Percentiles rank a stretch among this genome's conserved stretches.
Evolutionary conservation across 2,329 filamentous ascomycete species (phyloP).

Genomic region (Claviceps digitariae): DNA sequence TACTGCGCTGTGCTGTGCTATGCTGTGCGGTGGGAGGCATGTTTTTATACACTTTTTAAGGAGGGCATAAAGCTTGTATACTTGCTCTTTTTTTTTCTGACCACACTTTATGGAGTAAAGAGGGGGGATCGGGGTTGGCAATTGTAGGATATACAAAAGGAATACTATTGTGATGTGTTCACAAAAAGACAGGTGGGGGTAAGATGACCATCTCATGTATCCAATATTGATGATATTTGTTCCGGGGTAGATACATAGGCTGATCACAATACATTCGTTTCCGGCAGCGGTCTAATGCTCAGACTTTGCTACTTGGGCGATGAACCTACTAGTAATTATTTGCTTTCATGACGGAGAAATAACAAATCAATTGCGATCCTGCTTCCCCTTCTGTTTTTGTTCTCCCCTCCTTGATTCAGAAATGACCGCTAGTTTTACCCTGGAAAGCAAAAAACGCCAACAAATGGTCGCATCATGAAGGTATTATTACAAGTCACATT

Average conservation of each 20-base stretch:
- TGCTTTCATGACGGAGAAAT: neutral
- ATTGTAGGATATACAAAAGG: slow-evolving; percentile 3
- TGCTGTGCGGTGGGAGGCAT: neutral
- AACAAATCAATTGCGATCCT: neutral
- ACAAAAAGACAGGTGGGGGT: neutral
- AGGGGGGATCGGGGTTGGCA: too few species aligned
- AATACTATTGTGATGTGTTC: neutral
- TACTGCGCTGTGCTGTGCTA: neutral
- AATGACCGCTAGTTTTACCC: neutral
- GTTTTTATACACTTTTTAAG: neutral
- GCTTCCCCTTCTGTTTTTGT: too few species aligned
- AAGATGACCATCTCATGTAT: slow-evolving; percentile 1
- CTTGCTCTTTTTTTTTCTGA: neutral
- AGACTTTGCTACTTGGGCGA: neutral
- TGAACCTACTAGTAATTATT: neutral
- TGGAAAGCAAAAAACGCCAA: neutral
- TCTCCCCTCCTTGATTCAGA: neutral
- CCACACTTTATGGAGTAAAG: neutral
- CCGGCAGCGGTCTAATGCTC: neutral
- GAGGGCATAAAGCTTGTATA: neutral
- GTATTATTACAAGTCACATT: slow-evolving; percentile 1
- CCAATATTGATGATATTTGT: neutral
- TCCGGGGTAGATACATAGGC: neutral
- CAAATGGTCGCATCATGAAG: neutral
- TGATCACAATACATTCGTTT: neutral